A percentile compares a stretch with the other conserved stretches of the same genome.
These are phyloP conservation scores for Escallonia herrerae DNA, from an alignment of 129 eudicot species.

Conservation along the genomic window DNA sequence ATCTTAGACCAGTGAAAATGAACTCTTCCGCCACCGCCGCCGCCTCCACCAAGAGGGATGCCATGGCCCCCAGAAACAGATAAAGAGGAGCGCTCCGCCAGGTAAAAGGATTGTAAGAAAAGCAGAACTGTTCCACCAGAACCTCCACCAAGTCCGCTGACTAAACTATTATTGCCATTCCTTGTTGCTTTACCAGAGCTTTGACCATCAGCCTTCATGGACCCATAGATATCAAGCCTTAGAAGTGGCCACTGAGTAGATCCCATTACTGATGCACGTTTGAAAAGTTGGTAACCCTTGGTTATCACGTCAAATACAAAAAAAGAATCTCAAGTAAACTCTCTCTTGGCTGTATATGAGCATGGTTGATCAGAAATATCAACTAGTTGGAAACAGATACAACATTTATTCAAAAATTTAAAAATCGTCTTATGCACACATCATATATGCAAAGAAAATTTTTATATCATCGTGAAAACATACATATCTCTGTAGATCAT, in stretches of 20 bases:
- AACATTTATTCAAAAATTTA: too few species aligned
- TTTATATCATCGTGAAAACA: too few species aligned
- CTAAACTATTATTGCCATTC: constrained; percentile 41
- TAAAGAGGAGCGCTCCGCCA: constrained; percentile 51
- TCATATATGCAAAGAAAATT: too few species aligned
- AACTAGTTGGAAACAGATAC: too few species aligned
- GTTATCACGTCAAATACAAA: background rate
- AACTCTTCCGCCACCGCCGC: constrained; percentile 89
- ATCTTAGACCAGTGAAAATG: constrained; percentile 90
- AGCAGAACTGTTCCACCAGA: constrained; percentile 88
- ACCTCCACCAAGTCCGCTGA: constrained; percentile 82
- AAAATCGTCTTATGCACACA: too few species aligned
- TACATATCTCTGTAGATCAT: too few species aligned
- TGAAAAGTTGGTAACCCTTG: constrained; percentile 7
- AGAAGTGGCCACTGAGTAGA: constrained; percentile 68
- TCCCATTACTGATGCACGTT: constrained; percentile 51
- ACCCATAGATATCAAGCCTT: constrained; percentile 66
- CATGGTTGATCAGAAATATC: background rate
- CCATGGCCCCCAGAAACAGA: constrained; percentile 77
- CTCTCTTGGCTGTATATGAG: background rate
- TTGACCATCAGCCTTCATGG: constrained; percentile 81
- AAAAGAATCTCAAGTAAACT: background rate
- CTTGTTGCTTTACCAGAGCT: constrained; percentile 39
- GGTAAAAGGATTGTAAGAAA: constrained; percentile 45
- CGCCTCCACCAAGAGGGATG: constrained; percentile 75